phyloP scores from a whole-genome alignment of 2,329 filamentous ascomycete genomes.

The Talaromyces sp. region DNA sequence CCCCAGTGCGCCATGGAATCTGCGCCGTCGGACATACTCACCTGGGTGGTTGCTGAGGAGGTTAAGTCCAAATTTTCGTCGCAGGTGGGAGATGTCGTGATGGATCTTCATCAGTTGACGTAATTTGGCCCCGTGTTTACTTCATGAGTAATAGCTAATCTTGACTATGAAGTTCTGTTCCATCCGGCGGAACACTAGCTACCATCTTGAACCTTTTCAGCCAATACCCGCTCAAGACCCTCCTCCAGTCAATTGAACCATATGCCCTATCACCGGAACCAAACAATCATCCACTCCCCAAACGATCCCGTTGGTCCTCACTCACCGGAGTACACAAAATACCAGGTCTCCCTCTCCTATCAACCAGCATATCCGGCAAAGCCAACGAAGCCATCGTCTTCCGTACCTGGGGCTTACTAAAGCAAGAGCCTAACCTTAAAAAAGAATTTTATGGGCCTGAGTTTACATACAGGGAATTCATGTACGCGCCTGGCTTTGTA shows the following conservation, averaged over 20 bases:
- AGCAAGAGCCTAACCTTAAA: background rate
- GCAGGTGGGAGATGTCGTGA: background rate
- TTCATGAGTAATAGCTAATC: background rate
- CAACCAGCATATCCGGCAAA: conserved; percentile 5
- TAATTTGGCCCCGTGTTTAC: background rate
- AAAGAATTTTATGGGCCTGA: background rate
- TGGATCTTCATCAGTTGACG: background rate
- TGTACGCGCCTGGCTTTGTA: conserved; percentile 3
- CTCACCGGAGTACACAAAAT: background rate
- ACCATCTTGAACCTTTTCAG: conserved; percentile 1
- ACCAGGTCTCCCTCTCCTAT: background rate
- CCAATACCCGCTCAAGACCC: background rate
- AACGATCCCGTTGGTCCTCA: background rate
- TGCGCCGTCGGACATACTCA: conserved; percentile 8
- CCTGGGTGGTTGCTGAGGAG: background rate
- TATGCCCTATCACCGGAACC: background rate
- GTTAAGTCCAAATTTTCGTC: background rate
- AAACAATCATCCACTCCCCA: background rate
- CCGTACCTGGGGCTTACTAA: background rate
- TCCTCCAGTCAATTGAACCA: background rate
- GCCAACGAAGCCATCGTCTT: conserved; percentile 1
- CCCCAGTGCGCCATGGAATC: conserved; percentile 9
- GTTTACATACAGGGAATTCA: background rate
- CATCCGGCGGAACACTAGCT: conserved; percentile 7
- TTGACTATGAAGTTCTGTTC: background rate